Evolutionary conservation across 2,329 filamentous ascomycete species (phyloP), one percentile per base, ranked within the genome.

Genomic region (Phialophora verrucosa): DNA sequence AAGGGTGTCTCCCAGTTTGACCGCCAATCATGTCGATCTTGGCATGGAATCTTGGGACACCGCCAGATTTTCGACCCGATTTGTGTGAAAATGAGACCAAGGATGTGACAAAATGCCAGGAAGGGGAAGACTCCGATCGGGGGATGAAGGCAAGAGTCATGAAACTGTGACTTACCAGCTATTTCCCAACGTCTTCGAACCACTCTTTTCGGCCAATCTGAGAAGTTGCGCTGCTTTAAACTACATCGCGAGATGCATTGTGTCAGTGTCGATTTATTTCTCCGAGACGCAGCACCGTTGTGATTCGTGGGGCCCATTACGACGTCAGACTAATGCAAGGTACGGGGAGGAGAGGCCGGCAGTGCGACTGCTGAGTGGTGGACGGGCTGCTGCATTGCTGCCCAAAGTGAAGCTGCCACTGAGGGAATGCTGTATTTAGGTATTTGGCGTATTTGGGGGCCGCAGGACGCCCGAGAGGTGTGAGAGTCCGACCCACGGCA

Each of bases 101-200:
- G 31, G 31, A 56, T 44, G 55, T 55, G 58, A 63, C 53, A 31
- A 65, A 60, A 42, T 49, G 44, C 27, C 23, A 14, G 42, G 32
- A 27, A 14, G 27, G 53, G 55, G 29, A 56, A 51, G 55, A 23
- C 38, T 47, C 35, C 61, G 55, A 62, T 59, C 50, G 58, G 57
- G 62, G 57, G 63, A 64, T 49, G 69, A 49, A 44, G 64, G 32
- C 38, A 62, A 55, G 44, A 54, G 62, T 53, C 29, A 65, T 47
- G 61, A 64, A 64, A 68, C 50, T 27, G 64, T 38, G 51, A 86
- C 91, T 79, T 89, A 97, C 94, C 95, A 99, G 74, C 91, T 91
- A 82, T 98, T 97, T 69, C 95, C 95, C 70, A 98, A 83, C 63
- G 88, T 93, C 83, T 96, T 97, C 79, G 89, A 91, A 59, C 94